Evolutionary conservation across 1,284 basidiomycete genomes (phyloP).

Genomic region (Ceratorhiza oryzae-sativae): DNA sequence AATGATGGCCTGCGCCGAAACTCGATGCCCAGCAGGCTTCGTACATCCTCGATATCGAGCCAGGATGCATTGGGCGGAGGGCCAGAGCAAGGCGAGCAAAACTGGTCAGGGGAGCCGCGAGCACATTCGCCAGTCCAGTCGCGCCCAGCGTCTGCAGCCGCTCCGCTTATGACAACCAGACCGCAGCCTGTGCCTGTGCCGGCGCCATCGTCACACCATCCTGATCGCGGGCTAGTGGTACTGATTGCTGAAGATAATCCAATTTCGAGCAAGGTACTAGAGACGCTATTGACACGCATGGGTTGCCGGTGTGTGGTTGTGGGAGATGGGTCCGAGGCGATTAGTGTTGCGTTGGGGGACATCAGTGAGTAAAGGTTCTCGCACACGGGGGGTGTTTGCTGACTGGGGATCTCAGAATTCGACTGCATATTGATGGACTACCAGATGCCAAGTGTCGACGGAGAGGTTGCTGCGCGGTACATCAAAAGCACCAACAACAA

Average conservation of each 20-base stretch:
- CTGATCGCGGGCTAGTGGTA: constrained; percentile 84
- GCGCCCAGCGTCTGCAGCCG: constrained; percentile 42
- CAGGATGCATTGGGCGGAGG: constrained; percentile 71
- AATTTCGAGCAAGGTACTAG: constrained; percentile 94
- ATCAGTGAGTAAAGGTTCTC: constrained; percentile 70
- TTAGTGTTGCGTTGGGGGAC: constrained; percentile 95
- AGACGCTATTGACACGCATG: constrained; percentile 88
- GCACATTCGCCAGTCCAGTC: constrained; percentile 41
- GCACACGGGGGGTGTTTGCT: constrained; percentile 44
- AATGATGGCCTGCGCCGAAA: constrained; percentile 73
- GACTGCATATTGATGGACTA: constrained; percentile 90
- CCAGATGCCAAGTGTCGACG: constrained; percentile 91
- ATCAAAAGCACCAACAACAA: constrained; percentile 95
- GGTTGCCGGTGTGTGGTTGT: constrained; percentile 95
- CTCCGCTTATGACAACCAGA: constrained; percentile 1
- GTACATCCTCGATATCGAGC: constrained; percentile 85
- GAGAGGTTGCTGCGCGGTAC: constrained; percentile 90
- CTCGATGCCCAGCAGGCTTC: constrained; percentile 85
- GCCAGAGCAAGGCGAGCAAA: constrained; percentile 59
- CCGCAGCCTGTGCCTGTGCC: neutral
- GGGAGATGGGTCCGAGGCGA: constrained; percentile 93
- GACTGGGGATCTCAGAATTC: constrained; percentile 63
- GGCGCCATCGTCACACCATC: neutral
- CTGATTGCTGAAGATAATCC: constrained; percentile 98
- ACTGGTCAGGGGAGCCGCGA: constrained; percentile 57